phyloP scores from a whole-genome alignment of 306 rosid species.

The barrel medic (Medicago truncatula) region MtrunA17r5.0-ANR NC_053042.1:35221001-35221500 shows the following conservation, averaged over 20 bases:
- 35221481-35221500: not conserved
- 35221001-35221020: not conserved
- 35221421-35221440: conserved; percentile 86
- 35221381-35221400: conserved; percentile 73
- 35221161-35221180: conserved; percentile 37
- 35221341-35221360: conserved; percentile 98
- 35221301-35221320: conserved; percentile 59
- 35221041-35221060: not conserved
- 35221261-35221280: conserved; percentile 45
- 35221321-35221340: conserved; percentile 90
- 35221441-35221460: conserved; percentile 92
- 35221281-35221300: conserved; percentile 60
- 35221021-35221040: not conserved
- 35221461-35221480: conserved; percentile 60
- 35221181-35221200: conserved; percentile 37
- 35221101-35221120: conserved; percentile 39
- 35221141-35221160: conserved; percentile 39
- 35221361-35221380: conserved; percentile 84
- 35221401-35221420: conserved; percentile 98
- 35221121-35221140: conserved; percentile 37
- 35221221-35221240: conserved; percentile 40
- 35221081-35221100: no score
- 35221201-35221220: not conserved
- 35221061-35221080: not conserved
- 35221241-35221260: conserved; percentile 30